Evolutionary conservation across 768 basidiomycete genomes (phyloP), one percentile per base, ranked within the genome.

Genomic region (Kwoniella sp.): DNA sequence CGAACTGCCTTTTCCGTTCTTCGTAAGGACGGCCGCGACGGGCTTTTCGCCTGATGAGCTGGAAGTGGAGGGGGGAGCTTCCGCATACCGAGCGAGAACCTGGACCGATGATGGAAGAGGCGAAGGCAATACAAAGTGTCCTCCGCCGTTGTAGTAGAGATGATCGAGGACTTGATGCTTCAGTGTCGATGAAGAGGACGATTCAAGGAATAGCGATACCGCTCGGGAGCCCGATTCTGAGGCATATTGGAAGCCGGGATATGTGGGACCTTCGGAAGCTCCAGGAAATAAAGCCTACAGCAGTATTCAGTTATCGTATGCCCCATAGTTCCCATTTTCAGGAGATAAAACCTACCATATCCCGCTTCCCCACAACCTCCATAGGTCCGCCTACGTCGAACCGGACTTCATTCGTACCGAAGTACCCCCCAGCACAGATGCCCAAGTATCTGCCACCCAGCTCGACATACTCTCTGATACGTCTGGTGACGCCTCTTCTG

Each of bases 401-500:
- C 52, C 75, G 79, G 55, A 83, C 77, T 51, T 74, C 60, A 9
- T 40, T 50, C 6, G 82, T 81, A 0, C 83, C 84, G 58, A 85
- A 85, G 53, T 85, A 87, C 0, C 84, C 83, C 1, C 86, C 85
- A 5, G 85, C 85, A 51, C 87, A 86, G 13, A 92, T 81, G 2
- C 86, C 87, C 3, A 93, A 80, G 67, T 88, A 85, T n/a, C 81
- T 81, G 1, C 93, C 92, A 0, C 92, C 92, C 7, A 80, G 68
- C 44, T 86, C 82, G 7, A 89, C 85, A 67, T 86, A 95, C 2
- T 82, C 82, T 55, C 81, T 82, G 52, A 93, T 86, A 1, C 83
- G 76, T 12, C 79, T 71, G 48, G 81, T 81, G 8, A 85, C 81
- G 44, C 60, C 65, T 10, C 81, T 67, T 51, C 70, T 73, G 13